A percentile compares a stretch with the other conserved stretches of the same genome.
Conservation (phyloP, 352 stramenopile genomes). For the Albugo candida region DNA sequence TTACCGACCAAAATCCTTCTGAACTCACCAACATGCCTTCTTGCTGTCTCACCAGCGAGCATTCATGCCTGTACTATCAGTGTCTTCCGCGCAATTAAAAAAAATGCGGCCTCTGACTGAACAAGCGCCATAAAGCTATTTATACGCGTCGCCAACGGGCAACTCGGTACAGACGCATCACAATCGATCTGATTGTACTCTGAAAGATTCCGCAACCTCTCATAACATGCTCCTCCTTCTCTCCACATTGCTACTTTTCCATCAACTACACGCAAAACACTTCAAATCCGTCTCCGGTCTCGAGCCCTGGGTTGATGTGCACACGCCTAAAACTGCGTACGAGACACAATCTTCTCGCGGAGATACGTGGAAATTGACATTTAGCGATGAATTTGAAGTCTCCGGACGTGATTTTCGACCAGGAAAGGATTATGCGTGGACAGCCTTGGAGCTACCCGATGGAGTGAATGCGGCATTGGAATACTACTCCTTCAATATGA, state of each 20-base stretch:
- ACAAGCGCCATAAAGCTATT: too few species aligned
- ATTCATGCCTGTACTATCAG: too few species aligned
- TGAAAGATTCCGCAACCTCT: too few species aligned
- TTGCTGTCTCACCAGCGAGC: not conserved
- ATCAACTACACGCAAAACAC: too few species aligned
- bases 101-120: too few species aligned
- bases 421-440: slow-evolving; percentile 11
- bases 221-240: too few species aligned
- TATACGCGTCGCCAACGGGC: too few species aligned
- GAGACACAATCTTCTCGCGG: slow-evolving; percentile 7
- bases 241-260: too few species aligned
- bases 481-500: slow-evolving; percentile 80
- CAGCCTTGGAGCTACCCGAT: slow-evolving; percentile 8
- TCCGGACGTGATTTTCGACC: slow-evolving; percentile 3
- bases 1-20: slow-evolving; percentile 32
- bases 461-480: slow-evolving; percentile 38
- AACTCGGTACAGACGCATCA: too few species aligned
- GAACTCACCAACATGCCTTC: slow-evolving; percentile 32
- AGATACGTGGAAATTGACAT: slow-evolving; percentile 8
- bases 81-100: too few species aligned
- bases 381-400: slow-evolving; percentile 9
- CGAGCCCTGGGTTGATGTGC: slow-evolving; percentile 8
- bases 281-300: slow-evolving; percentile 2
- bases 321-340: slow-evolving; percentile 4
- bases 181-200: too few species aligned